phyloP scores from a whole-genome alignment of 345 rosid genomes.

The Sisymbrium altissimum region DNA sequence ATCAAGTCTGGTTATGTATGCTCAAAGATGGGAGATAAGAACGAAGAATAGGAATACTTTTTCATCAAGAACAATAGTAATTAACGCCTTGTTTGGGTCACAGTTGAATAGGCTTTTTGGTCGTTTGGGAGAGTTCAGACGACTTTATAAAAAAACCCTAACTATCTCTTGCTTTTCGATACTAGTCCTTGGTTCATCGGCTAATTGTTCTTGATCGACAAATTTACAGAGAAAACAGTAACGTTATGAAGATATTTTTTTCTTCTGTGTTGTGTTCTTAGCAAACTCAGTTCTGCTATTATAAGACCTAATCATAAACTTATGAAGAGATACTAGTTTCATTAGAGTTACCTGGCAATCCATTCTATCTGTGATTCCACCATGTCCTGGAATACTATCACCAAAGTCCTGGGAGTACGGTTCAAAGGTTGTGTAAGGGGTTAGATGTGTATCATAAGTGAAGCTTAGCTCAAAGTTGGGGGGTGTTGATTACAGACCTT shows the following conservation, averaged over 20 bases:
- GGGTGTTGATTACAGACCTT: constrained; percentile 48
- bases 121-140: neutral
- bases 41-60: neutral
- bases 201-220: neutral
- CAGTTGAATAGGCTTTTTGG: too few species aligned
- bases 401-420: constrained; percentile 75
- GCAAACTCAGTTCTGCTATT: neutral
- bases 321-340: constrained; percentile 8
- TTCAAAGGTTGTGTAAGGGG: neutral
- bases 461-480: constrained; percentile 4
- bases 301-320: neutral
- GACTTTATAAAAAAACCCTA: neutral
- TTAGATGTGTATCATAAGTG: neutral
- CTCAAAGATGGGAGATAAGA: neutral
- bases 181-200: neutral
- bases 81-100: too few species aligned
- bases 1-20: neutral
- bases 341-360: constrained; percentile 76
- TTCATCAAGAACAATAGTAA: too few species aligned
- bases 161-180: neutral
- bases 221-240: neutral
- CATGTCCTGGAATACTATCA: constrained; percentile 99
- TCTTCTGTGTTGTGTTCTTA: neutral
- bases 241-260: too few species aligned
- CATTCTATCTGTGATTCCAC: constrained; percentile 96